These are phyloP conservation scores for Nicotiana paniculata DNA, from an alignment of 257 asterid species.

Conservation along the genomic window DNA sequence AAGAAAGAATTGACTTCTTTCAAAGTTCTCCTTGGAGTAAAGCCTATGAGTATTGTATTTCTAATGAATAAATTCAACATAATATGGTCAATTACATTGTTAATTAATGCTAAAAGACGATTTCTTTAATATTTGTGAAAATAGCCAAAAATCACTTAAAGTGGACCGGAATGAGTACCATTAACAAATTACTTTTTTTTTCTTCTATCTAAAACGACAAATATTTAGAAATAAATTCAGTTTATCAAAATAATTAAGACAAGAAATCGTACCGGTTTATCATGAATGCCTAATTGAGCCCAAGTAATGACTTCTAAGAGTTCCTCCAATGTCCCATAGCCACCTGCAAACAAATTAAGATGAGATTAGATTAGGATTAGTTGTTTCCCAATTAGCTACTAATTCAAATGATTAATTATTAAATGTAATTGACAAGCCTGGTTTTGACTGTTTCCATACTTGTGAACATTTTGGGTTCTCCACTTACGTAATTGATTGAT, in stretches of 20 bases:
- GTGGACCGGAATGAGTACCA: too few species aligned
- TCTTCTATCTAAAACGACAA: too few species aligned
- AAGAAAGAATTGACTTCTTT: too few species aligned
- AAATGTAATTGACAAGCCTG: background rate
- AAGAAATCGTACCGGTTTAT: constrained; percentile 60
- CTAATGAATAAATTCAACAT: too few species aligned
- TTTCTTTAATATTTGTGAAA: too few species aligned
- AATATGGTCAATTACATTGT: too few species aligned
- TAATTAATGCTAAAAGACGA: too few species aligned
- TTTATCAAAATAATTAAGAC: background rate
- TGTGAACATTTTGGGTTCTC: constrained; percentile 9
- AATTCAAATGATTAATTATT: background rate
- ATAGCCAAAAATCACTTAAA: too few species aligned
- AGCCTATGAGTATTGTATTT: too few species aligned
- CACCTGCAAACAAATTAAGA: constrained; percentile 45
- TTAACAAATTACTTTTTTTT: too few species aligned
- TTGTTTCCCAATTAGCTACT: background rate
- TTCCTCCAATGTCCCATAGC: constrained; percentile 93
- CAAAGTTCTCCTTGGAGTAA: too few species aligned
- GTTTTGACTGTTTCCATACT: background rate
- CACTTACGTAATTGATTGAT: background rate
- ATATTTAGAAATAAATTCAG: background rate
- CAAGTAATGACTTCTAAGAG: constrained; percentile 90
- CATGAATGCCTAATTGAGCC: constrained; percentile 96
- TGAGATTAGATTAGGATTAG: background rate